Evolutionary conservation across 2,329 filamentous ascomycete species (phyloP), one percentile per base, ranked within the genome.

Genomic region (Stenocarpella maydis): DNA sequence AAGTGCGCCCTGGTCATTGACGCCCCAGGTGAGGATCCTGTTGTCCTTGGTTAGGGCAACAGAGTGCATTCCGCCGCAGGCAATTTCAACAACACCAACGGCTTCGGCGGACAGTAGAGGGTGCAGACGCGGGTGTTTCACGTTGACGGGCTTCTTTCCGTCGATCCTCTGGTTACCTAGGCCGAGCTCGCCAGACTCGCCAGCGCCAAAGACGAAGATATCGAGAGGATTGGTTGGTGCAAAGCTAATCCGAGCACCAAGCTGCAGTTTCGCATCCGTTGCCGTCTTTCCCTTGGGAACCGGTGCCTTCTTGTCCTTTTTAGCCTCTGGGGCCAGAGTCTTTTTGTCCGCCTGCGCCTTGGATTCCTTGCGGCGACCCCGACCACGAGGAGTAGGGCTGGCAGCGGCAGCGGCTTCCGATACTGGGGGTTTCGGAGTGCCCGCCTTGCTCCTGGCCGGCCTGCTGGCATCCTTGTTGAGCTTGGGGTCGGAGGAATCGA

Each of bases 11-110:
- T 94, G 90, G 76, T 97, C 93, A 77, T 96, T 96, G 74, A 96
- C 93, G 66, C 93, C 93, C 93, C 93, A 97, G 34, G 92, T 94
- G 66, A 94, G 82, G 74, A 97, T 92, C 81, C 90, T 90, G 83
- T 94, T 93, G 79, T 95, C 91, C 74, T 90, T 87, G 61, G 93
- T 95, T 65, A 96, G 82, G 3, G 91, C 92, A 72, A 92, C 84
- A 65, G 86, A 90, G 80, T 97, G 93, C 92, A 97, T 95, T 68
- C 92, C 93, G 71, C 93, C 93, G 71, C 91, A 90, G 63, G 92
- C 90, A 69, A 97, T 80, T 79, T 92, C 89, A 2, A 96, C 92
- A 43, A 96, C 88, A 54, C 89, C 88, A 66, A 90, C 86, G 45
- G 82, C 82, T 71, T 85, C 82, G 3, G 86, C 81, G 31, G 82